Evolutionary conservation across 2,329 filamentous ascomycete genomes (phyloP).

Genomic region (Thielaviopsis populi): DNA sequence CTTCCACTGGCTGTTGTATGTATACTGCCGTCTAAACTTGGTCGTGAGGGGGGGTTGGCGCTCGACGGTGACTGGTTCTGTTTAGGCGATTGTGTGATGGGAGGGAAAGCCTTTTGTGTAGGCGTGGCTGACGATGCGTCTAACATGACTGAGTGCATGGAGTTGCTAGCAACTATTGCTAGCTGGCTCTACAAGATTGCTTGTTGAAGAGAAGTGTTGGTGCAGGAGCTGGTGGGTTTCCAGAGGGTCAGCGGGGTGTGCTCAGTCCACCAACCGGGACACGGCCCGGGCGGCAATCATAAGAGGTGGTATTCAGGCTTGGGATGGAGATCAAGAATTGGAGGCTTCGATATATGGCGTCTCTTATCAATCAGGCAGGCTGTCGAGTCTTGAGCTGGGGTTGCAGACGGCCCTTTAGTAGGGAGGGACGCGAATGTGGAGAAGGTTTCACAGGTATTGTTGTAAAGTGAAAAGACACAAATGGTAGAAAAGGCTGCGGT

Average conservation of each 20-base stretch:
- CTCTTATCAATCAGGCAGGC: neutral
- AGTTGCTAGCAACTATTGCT: constrained; percentile 2
- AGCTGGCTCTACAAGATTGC: neutral
- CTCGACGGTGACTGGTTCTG: constrained; percentile 24
- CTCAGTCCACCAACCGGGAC: constrained; percentile 18
- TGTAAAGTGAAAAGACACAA: neutral
- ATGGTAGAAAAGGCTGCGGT: neutral
- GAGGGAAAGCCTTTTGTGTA: constrained; percentile 36
- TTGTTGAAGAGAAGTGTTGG: neutral
- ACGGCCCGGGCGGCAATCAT: constrained; percentile 17
- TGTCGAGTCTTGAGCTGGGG: neutral
- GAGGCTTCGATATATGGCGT: neutral
- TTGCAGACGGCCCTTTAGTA: neutral
- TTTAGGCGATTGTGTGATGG: constrained; percentile 18
- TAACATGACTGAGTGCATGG: constrained; percentile 29
- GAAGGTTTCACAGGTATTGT: neutral
- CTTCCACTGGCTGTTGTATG: constrained; percentile 37
- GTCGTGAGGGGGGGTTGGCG: constrained; percentile 24
- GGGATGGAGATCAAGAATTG: neutral
- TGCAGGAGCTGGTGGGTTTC: constrained; percentile 1
- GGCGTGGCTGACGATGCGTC: constrained; percentile 36
- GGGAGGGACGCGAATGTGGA: constrained; percentile 1
- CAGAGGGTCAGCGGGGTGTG: constrained; percentile 7
- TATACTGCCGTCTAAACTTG: constrained; percentile 27
- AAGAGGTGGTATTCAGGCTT: constrained; percentile 10